phyloP scores from a whole-genome alignment of 2,329 filamentous ascomycete genomes.

The Pseudogymnoascus sp. region DNA sequence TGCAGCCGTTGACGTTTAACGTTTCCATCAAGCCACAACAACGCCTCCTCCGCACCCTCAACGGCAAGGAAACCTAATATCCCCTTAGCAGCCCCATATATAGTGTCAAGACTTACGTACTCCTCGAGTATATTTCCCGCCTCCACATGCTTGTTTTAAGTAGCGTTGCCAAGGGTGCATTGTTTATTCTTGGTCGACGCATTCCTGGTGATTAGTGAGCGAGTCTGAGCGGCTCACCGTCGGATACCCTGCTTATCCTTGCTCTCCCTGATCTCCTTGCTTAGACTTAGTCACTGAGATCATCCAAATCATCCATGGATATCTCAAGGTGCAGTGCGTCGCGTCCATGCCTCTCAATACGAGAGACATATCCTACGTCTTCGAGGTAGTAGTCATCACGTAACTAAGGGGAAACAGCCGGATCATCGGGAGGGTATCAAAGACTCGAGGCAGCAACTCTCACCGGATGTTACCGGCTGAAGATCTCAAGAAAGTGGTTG shows the following conservation, averaged over 20 bases:
- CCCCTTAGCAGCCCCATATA: neutral
- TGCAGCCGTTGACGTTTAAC: conserved; percentile 82
- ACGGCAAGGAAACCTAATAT: neutral
- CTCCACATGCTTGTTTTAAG: neutral
- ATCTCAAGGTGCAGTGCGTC: neutral
- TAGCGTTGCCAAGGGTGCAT: neutral
- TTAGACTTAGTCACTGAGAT: neutral
- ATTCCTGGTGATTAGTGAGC: neutral
- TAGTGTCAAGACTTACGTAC: neutral
- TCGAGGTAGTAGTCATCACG: neutral
- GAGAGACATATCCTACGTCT: neutral
- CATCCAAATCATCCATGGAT: neutral
- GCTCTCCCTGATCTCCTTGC: neutral
- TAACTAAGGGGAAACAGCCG: neutral
- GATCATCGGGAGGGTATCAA: neutral
- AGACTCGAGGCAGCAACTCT: neutral
- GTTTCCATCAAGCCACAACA: conserved; percentile 43
- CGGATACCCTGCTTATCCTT: neutral
- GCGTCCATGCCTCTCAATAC: neutral
- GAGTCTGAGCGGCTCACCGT: neutral
- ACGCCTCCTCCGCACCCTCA: neutral
- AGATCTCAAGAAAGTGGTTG: neutral
- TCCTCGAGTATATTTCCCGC: neutral
- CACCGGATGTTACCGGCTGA: neutral
- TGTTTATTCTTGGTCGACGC: neutral